Conservation (phyloP, 768 basidiomycete species). For the Dictyophora rubrovolvata region DNA sequence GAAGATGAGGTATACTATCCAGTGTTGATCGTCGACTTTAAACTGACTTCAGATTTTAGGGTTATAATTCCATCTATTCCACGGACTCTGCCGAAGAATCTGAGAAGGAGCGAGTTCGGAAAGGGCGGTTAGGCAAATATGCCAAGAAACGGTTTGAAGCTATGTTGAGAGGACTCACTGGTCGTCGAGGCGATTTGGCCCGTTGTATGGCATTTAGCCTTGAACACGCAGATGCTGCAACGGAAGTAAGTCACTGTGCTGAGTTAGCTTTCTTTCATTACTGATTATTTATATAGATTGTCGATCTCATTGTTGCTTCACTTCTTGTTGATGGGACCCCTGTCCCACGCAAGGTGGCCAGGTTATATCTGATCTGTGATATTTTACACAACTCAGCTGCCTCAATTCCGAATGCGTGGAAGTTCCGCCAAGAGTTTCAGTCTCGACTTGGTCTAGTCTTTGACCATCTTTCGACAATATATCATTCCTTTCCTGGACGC, state of each 20-base stretch:
- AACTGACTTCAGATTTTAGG: slow-evolving; percentile 45
- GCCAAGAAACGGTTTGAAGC: slow-evolving; percentile 81
- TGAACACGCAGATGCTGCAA: slow-evolving; percentile 91
- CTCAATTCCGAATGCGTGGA: slow-evolving; percentile 92
- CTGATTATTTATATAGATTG: slow-evolving; percentile 44
- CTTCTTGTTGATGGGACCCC: slow-evolving; percentile 85
- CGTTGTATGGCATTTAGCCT: slow-evolving; percentile 96
- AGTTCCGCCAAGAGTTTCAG: slow-evolving; percentile 92
- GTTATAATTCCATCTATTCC: slow-evolving; percentile 80
- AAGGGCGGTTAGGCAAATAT: slow-evolving; percentile 65
- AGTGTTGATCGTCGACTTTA: slow-evolving; percentile 65
- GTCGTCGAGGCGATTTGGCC: slow-evolving; percentile 83
- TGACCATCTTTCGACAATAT: slow-evolving; percentile 88
- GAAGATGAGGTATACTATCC: slow-evolving; percentile 58
- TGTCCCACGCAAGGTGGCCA: slow-evolving; percentile 94
- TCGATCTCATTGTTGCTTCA: slow-evolving; percentile 83
- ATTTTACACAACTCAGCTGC: slow-evolving; percentile 96
- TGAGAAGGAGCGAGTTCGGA: slow-evolving; percentile 73
- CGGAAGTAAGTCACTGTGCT: slow-evolving; percentile 48
- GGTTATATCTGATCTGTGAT: slow-evolving; percentile 92
- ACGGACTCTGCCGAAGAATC: slow-evolving; percentile 93
- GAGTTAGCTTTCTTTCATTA: not conserved
- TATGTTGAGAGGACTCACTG: slow-evolving; percentile 79
- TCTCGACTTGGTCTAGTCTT: slow-evolving; percentile 86
- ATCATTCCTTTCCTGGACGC: slow-evolving; percentile 90